A percentile compares a stretch with the other conserved stretches of the same genome.
phyloP scores from a whole-genome alignment of 129 eudicot genomes.

The Escallonia herrerae region DNA sequence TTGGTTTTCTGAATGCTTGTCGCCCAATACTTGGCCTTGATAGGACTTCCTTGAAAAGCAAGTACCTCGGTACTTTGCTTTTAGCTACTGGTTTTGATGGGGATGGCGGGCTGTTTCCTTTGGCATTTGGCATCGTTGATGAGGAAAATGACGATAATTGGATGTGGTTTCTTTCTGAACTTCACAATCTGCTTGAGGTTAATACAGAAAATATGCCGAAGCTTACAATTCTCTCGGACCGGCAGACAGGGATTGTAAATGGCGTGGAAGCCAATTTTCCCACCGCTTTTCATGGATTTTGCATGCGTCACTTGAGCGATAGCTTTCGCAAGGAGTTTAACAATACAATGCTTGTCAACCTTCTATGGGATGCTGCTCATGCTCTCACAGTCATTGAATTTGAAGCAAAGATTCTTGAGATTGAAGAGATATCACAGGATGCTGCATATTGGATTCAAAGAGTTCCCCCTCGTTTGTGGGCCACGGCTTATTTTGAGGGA shows the following conservation, averaged over 20 bases:
- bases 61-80: conserved; percentile 78
- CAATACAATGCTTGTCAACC: conserved; percentile 60
- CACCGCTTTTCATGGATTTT: conserved; percentile 81
- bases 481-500: conserved; percentile 86
- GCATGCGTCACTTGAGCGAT: conserved; percentile 74
- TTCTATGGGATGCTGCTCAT: conserved; percentile 71
- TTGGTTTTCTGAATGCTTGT: conserved; percentile 74
- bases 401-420: conserved; percentile 56
- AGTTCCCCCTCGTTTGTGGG: conserved; percentile 76
- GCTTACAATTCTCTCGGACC: conserved; percentile 76
- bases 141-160: conserved; percentile 80
- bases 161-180: conserved; percentile 92
- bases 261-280: conserved; percentile 86
- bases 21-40: conserved; percentile 85
- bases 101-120: conserved; percentile 71
- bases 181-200: conserved; percentile 58
- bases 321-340: conserved; percentile 79
- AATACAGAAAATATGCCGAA: conserved; percentile 89
- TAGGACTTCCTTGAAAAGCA: conserved; percentile 58
- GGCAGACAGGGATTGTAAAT: conserved; percentile 66
- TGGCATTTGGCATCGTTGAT: conserved; percentile 87
- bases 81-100: conserved; percentile 90
- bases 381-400: conserved; percentile 68
- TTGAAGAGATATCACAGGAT: conserved; percentile 68
- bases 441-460: conserved; percentile 77